phyloP scores from a whole-genome alignment of 768 basidiomycete genomes.

The Pleurotus salmoneostramineus region DNA sequence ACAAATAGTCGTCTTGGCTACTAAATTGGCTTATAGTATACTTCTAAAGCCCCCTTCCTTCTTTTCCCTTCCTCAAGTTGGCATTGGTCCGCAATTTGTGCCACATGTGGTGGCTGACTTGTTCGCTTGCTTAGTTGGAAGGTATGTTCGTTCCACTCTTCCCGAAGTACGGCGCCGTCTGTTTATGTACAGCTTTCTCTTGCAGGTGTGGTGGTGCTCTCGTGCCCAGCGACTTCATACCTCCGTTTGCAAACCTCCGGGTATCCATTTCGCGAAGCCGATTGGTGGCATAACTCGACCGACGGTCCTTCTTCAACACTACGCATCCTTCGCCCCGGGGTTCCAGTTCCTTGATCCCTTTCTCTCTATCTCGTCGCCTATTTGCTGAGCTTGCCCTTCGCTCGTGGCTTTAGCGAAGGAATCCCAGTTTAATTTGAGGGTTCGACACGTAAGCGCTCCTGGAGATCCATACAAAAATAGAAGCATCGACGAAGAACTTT shows the following conservation, averaged over 20 bases:
- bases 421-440: background rate
- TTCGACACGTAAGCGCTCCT: slow-evolving; percentile 7
- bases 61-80: background rate
- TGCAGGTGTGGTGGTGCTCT: background rate
- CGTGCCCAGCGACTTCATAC: background rate
- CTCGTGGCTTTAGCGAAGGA: slow-evolving; percentile 3
- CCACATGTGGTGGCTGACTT: background rate
- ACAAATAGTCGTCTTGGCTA: slow-evolving; percentile 5
- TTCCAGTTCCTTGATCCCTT: background rate
- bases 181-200: background rate
- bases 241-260: background rate
- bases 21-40: slow-evolving; percentile 3
- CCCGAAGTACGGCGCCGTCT: background rate
- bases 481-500: background rate
- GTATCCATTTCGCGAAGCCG: background rate
- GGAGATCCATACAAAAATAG: slow-evolving; percentile 4
- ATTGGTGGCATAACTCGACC: background rate
- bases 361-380: background rate
- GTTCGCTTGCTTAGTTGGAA: background rate
- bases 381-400: background rate
- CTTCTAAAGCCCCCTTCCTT: background rate
- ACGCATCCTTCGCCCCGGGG: background rate
- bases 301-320: no score
- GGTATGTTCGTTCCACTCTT: background rate
- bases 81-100: background rate